Conservation (phyloP, 768 basidiomycete genomes). For the Pholiota conissans region DNA sequence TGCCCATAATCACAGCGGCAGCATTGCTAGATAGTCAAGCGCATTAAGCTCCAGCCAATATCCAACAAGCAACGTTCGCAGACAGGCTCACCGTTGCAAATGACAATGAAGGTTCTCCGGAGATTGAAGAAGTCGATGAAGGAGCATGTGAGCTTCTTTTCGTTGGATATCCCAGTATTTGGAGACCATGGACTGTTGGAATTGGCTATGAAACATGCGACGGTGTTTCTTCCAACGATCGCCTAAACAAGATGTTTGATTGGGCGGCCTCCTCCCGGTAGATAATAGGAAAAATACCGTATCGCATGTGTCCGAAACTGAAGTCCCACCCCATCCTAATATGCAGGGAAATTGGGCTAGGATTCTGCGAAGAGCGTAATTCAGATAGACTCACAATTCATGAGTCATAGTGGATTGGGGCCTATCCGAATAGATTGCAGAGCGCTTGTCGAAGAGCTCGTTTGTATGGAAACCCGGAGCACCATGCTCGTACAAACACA, state of each 20-base stretch:
- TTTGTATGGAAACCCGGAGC: no score
- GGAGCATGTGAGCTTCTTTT: conserved; percentile 44
- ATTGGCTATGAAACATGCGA: conserved; percentile 52
- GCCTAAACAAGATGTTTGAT: conserved; percentile 28
- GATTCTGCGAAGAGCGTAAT: no score
- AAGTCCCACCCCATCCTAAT: conserved; percentile 42
- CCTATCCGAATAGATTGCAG: conserved; percentile 56
- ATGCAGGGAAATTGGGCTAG: no score
- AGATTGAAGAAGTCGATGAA: conserved; percentile 42
- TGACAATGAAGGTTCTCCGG: conserved; percentile 47
- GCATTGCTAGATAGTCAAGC: conserved; percentile 39
- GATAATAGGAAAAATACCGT: conserved; percentile 21
- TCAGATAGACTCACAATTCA: conserved; percentile 40
- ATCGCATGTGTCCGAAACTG: conserved; percentile 58
- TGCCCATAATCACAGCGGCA: conserved; percentile 53
- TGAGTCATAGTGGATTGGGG: conserved; percentile 48
- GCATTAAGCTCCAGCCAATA: neutral
- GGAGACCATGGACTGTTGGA: conserved; percentile 41
- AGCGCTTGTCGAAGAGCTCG: conserved; percentile 59
- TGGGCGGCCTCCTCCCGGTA: no score
- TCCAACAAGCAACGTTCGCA: neutral
- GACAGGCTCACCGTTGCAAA: conserved; percentile 43
- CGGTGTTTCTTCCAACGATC: conserved; percentile 54
- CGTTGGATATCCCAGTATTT: conserved; percentile 45
- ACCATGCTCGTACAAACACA: no score